Percentiles rank a stretch among this genome's conserved stretches.
phyloP scores from a whole-genome alignment of 495 filamentous ascomycete species.

The Schizothecium vesticola region DNA sequence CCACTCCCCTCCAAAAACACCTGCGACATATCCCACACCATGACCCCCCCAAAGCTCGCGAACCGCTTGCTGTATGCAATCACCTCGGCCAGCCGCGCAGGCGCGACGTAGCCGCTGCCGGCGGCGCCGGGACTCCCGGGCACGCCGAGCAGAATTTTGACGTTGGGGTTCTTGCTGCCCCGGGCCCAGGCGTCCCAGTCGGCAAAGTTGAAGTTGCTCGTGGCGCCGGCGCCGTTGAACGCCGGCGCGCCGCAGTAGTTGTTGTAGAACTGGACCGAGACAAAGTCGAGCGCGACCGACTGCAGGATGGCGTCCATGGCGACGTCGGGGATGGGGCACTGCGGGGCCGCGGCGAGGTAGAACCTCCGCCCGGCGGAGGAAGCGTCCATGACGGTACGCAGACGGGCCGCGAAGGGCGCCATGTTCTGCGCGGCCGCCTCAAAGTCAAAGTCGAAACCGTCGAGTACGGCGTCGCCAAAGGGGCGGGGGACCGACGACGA shows the following conservation, averaged over 20 bases:
- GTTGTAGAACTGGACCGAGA: conserved; percentile 66
- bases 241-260: conserved; percentile 59
- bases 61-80: conserved; percentile 49
- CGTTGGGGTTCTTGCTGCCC: conserved; percentile 54
- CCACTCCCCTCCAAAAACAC: conserved; percentile 59
- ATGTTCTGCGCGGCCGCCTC: conserved; percentile 48
- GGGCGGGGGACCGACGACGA: conserved; percentile 46
- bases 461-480: conserved; percentile 57
- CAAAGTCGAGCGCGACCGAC: conserved; percentile 54
- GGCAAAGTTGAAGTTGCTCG: conserved; percentile 64
- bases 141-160: conserved; percentile 62
- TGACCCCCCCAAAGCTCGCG: conserved; percentile 61
- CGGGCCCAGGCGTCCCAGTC: conserved; percentile 71
- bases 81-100: conserved; percentile 40
- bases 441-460: conserved; percentile 71
- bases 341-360: conserved; percentile 63
- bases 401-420: conserved; percentile 49
- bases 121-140: conserved; percentile 57
- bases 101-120: conserved; percentile 53
- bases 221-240: conserved; percentile 43
- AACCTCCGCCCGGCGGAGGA: conserved; percentile 43
- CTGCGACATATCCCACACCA: conserved; percentile 68
- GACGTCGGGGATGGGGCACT: conserved; percentile 61
- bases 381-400: conserved; percentile 51
- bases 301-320: conserved; percentile 54